Evolutionary conservation across 2,329 filamentous ascomycete genomes (phyloP).

Genomic region (Diaporthe sp.): DNA sequence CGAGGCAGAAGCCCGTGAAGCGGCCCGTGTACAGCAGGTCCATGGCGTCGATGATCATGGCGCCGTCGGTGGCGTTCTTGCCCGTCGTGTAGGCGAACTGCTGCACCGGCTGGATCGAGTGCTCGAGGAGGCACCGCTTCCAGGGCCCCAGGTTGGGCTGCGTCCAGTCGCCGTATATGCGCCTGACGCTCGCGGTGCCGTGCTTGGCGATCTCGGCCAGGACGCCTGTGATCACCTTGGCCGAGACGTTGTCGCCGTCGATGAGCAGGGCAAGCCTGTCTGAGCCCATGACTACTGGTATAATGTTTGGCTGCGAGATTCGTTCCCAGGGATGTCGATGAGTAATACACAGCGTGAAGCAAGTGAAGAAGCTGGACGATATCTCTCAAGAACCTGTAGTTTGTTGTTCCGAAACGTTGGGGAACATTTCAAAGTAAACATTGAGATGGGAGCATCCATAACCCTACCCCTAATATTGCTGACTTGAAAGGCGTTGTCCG

Average conservation of each 20-base stretch:
- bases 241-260: conserved; percentile 51
- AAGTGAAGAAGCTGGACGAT: neutral
- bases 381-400: neutral
- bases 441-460: neutral
- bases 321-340: neutral
- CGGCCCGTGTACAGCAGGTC: conserved; percentile 52
- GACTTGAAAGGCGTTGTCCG: neutral
- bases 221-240: conserved; percentile 42
- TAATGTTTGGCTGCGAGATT: no score
- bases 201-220: conserved; percentile 52
- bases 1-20: conserved; percentile 51
- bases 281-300: neutral
- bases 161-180: conserved; percentile 55
- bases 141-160: conserved; percentile 46
- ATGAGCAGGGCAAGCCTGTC: conserved; percentile 52
- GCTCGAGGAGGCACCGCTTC: conserved; percentile 50
- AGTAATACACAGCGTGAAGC: neutral
- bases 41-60: conserved; percentile 57
- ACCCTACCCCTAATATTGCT: neutral
- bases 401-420: neutral
- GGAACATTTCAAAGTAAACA: neutral
- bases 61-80: conserved; percentile 54
- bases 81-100: conserved; percentile 54
- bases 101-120: conserved; percentile 54
- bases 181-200: conserved; percentile 49